Percentiles rank a stretch among this genome's conserved stretches.
Conservation (phyloP, 1,284 basidiomycete genomes). For the Heterobasidion parviporum region DNA sequence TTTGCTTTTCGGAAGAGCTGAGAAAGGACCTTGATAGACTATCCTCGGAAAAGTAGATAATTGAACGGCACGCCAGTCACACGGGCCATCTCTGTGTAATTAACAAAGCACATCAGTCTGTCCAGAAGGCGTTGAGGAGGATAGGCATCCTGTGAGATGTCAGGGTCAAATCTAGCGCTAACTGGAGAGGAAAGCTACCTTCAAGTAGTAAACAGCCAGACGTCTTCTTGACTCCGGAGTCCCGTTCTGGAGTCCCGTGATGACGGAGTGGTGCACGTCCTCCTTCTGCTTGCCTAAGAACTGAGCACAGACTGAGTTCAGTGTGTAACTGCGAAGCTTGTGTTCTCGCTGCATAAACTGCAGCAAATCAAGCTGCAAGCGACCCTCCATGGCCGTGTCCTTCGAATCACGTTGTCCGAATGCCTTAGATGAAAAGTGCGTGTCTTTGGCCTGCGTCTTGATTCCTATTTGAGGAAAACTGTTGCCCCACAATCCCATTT, state of each 20-base stretch:
- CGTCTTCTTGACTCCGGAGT: conserved; percentile 85
- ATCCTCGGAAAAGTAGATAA: conserved; percentile 82
- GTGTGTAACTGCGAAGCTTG: conserved; percentile 89
- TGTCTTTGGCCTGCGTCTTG: conserved; percentile 77
- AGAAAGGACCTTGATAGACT: conserved; percentile 94
- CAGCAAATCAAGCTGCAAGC: conserved; percentile 87
- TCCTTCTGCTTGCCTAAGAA: conserved; percentile 97
- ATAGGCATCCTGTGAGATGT: conserved; percentile 74
- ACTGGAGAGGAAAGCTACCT: conserved; percentile 41
- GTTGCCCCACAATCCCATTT: background rate
- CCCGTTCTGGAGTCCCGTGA: conserved; percentile 93
- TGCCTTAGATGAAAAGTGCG: conserved; percentile 94
- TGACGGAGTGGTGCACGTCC: conserved; percentile 94
- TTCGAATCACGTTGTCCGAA: conserved; percentile 95
- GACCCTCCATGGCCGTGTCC: conserved; percentile 82
- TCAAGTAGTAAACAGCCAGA: conserved; percentile 92
- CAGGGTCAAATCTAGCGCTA: background rate
- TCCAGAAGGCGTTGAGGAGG: conserved; percentile 90
- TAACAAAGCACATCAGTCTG: conserved; percentile 96
- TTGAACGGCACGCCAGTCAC: conserved; percentile 99
- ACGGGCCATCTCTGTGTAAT: conserved; percentile 93
- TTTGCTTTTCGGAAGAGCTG: conserved; percentile 88
- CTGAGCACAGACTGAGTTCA: conserved; percentile 93
- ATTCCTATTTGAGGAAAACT: conserved; percentile 35
- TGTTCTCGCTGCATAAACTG: conserved; percentile 97